Conservation (phyloP, 2,329 filamentous ascomycete genomes). For the Diaporthe sp. region DNA sequence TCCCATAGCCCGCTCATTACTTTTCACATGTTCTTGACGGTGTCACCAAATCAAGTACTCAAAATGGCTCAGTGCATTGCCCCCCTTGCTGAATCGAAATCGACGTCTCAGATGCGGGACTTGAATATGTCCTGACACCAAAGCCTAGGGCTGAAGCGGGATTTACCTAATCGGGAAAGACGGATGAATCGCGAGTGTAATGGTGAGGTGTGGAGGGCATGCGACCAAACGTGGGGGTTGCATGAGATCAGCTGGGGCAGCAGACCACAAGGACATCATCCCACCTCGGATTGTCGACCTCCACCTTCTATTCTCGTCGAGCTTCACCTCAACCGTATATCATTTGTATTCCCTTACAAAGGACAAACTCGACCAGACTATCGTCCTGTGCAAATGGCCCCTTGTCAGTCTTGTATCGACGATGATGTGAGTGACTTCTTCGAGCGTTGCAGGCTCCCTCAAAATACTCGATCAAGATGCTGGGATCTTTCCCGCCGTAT, state of each 20-base stretch:
- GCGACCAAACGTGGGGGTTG: slow-evolving; percentile 37
- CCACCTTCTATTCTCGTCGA: background rate
- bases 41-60: background rate
- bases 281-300: slow-evolving; percentile 9
- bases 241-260: slow-evolving; percentile 33
- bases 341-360: background rate
- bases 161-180: slow-evolving; percentile 24
- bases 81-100: background rate
- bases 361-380: background rate
- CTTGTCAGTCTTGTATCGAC: background rate
- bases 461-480: slow-evolving; percentile 11
- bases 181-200: background rate
- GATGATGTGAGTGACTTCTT: slow-evolving; percentile 38
- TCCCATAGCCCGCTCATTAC: too few species aligned
- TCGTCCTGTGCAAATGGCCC: background rate
- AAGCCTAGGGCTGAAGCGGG: background rate
- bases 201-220: slow-evolving; percentile 12
- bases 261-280: slow-evolving; percentile 3
- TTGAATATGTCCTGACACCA: too few species aligned
- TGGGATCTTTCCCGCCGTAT: slow-evolving; percentile 49
- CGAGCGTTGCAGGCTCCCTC: slow-evolving; percentile 30
- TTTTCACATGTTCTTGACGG: background rate
- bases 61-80: background rate
- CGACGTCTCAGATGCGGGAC: background rate
- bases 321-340: background rate